Percentiles rank a stretch among this genome's conserved stretches.
Evolutionary conservation across 768 basidiomycete genomes (phyloP).

Genomic region (Kwoniella europaea): DNA sequence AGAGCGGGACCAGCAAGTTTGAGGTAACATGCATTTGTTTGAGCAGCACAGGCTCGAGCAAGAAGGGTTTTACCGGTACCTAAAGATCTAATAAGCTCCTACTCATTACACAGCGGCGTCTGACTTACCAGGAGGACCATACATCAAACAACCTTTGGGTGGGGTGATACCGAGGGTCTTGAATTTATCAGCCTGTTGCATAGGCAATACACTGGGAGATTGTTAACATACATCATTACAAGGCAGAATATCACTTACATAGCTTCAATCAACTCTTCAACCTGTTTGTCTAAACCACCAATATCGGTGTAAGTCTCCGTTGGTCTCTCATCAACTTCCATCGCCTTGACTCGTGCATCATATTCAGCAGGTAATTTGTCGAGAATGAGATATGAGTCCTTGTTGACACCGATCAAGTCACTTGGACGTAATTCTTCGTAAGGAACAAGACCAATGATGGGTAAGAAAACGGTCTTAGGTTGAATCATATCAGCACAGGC

Average conservation of each 20-base stretch:
- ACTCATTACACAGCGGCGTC: neutral
- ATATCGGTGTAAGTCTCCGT: constrained; percentile 94
- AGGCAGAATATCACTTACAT: constrained; percentile 61
- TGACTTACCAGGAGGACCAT: constrained; percentile 88
- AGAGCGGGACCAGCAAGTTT: constrained; percentile 97
- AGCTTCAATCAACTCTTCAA: constrained; percentile 96
- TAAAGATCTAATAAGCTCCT: constrained; percentile 40
- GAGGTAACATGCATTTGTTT: constrained; percentile 96
- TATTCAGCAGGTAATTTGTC: constrained; percentile 95
- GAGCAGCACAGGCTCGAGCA: constrained; percentile 95
- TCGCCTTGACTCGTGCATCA: constrained; percentile 97
- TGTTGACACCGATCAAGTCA: constrained; percentile 98
- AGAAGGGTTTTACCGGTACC: constrained; percentile 96
- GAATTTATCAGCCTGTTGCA: constrained; percentile 98
- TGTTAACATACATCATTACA: too few species aligned
- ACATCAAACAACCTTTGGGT: constrained; percentile 98
- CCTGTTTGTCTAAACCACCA: constrained; percentile 98
- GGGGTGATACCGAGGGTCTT: constrained; percentile 97
- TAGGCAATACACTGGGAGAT: constrained; percentile 73
- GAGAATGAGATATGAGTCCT: constrained; percentile 95
- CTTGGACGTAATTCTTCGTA: constrained; percentile 85
- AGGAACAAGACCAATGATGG: constrained; percentile 95
- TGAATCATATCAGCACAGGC: neutral
- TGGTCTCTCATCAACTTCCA: constrained; percentile 98
- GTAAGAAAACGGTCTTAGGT: constrained; percentile 84